These are phyloP conservation scores for Tuber microsphaerosporum DNA, from an alignment of 495 filamentous ascomycete genomes.

Conservation along the genomic window DNA sequence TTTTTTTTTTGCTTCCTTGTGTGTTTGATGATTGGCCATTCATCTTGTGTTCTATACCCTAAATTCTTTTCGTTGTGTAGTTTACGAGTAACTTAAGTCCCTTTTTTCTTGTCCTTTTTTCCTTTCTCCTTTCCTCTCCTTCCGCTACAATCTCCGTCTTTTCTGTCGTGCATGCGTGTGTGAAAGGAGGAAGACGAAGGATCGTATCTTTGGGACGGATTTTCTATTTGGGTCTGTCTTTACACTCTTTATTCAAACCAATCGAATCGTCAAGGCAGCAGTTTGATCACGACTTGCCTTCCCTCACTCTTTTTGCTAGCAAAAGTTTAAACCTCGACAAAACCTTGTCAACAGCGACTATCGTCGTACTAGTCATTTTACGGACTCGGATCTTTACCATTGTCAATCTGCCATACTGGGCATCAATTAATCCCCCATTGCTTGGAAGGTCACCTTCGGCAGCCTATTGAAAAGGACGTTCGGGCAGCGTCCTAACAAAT, in stretches of 20 bases:
- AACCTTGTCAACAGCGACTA: neutral
- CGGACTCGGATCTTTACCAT: neutral
- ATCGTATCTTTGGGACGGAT: neutral
- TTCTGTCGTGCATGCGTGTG: neutral
- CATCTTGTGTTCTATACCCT: neutral
- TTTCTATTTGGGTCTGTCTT: neutral
- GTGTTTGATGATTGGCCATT: neutral
- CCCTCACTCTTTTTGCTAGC: neutral
- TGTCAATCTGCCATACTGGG: neutral
- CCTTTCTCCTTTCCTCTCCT: neutral
- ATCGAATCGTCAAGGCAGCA: neutral
- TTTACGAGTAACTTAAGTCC: neutral
- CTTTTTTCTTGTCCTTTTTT: neutral
- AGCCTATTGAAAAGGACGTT: neutral
- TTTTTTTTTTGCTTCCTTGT: neutral
- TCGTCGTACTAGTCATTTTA: neutral
- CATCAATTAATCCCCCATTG: neutral
- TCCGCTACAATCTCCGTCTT: neutral
- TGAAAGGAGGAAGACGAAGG: neutral
- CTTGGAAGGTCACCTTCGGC: neutral
- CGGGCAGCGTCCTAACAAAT: neutral
- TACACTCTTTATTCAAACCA: constrained; percentile 2
- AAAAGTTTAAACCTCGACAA: neutral
- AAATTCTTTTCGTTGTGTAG: neutral
- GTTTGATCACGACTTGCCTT: constrained; percentile 9